phyloP scores from a whole-genome alignment of 352 stramenopile genomes.

The Globisporangium radiosum region DNA sequence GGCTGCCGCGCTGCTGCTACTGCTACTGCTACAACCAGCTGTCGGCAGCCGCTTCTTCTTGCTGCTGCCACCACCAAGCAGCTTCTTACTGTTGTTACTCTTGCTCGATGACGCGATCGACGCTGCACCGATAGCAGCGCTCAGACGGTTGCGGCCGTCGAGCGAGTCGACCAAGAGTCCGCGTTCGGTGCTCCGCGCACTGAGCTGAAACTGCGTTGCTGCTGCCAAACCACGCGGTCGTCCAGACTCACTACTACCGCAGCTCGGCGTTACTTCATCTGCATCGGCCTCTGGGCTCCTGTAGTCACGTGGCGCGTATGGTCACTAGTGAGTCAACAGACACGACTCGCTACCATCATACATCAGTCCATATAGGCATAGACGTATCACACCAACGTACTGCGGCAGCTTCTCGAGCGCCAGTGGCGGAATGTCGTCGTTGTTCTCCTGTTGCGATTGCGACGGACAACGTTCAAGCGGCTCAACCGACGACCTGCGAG shows the following conservation, averaged over 20 bases:
- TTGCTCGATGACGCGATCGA: not conserved
- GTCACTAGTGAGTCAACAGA: not conserved
- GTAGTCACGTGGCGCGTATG: not conserved
- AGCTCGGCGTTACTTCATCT: slow-evolving; percentile 15
- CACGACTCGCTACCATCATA: not conserved
- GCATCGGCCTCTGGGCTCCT: slow-evolving; percentile 25
- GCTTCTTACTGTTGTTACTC: slow-evolving; percentile 22
- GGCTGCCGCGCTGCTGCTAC: not conserved
- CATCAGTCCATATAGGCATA: not conserved
- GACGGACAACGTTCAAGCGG: not conserved
- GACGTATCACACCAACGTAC: slow-evolving; percentile 23
- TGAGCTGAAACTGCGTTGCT: slow-evolving; percentile 20
- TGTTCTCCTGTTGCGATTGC: slow-evolving; percentile 25
- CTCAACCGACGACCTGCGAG: not conserved
- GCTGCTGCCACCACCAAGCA: slow-evolving; percentile 9
- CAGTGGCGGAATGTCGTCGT: slow-evolving; percentile 46
- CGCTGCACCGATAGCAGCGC: not conserved
- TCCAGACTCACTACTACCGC: slow-evolving; percentile 8
- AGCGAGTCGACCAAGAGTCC: slow-evolving; percentile 17
- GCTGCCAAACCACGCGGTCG: not conserved
- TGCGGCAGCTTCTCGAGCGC: slow-evolving; percentile 45
- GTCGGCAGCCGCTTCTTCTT: slow-evolving; percentile 19
- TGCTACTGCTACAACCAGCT: not conserved
- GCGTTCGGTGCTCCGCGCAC: slow-evolving; percentile 23
- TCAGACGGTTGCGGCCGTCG: slow-evolving; percentile 11